A percentile compares a stretch with the other conserved stretches of the same genome.
Conservation (phyloP, 2,329 filamentous ascomycete species). For the Myriosclerotinia curreyana region DNA sequence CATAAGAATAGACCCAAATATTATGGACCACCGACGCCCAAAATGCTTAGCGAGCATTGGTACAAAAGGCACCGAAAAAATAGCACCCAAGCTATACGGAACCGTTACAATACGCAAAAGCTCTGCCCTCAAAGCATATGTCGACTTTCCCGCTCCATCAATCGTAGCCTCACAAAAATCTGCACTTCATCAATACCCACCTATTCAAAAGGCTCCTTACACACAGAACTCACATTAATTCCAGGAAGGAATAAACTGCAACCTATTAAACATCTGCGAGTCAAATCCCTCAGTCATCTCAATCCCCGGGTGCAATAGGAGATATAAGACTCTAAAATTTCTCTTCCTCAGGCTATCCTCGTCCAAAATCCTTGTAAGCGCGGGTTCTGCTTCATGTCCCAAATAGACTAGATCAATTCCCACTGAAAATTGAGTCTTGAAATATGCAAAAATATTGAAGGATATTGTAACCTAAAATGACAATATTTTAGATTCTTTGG, state of each 20-base stretch:
- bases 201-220: background rate
- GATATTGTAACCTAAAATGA: background rate
- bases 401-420: constrained; percentile 13
- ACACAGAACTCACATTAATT: constrained; percentile 33
- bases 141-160: constrained; percentile 14
- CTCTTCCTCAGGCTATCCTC: constrained; percentile 44
- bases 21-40: constrained; percentile 53
- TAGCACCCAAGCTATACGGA: constrained; percentile 54
- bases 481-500: constrained; percentile 1
- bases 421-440: background rate
- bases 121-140: constrained; percentile 3
- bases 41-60: constrained; percentile 50
- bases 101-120: constrained; percentile 38
- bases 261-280: constrained; percentile 48
- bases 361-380: constrained; percentile 43
- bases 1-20: constrained; percentile 54
- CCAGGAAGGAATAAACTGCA: constrained; percentile 41
- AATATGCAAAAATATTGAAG: background rate
- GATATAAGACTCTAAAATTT: constrained; percentile 42
- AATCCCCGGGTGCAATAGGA: constrained; percentile 48
- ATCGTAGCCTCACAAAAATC: constrained; percentile 10
- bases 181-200: background rate
- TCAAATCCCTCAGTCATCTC: constrained; percentile 56
- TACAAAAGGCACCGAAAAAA: constrained; percentile 52
- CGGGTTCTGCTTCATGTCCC: constrained; percentile 37